Evolutionary conservation across 2,329 filamentous ascomycete species (phyloP).

Genomic region (Xylaria sp.): DNA sequence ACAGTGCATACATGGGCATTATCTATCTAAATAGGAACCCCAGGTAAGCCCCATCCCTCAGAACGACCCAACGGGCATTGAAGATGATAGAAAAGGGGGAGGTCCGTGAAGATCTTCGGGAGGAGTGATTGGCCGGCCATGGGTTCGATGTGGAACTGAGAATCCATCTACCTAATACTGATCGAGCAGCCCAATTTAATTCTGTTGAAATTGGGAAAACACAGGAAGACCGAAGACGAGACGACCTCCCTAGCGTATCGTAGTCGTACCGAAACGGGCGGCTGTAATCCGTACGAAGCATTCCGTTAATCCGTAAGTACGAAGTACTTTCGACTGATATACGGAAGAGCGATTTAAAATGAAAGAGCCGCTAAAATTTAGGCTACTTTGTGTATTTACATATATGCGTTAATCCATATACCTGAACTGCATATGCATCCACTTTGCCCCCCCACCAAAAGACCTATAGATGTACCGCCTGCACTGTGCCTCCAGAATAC

Average conservation of each 20-base stretch:
- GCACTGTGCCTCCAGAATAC: no score
- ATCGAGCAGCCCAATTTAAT: not conserved
- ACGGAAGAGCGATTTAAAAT: no score
- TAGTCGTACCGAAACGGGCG: not conserved
- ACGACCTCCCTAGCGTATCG: not conserved
- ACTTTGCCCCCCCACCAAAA: no score
- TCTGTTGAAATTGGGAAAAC: not conserved
- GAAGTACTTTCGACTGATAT: not conserved
- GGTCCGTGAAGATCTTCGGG: conserved; percentile 9
- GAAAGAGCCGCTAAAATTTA: no score
- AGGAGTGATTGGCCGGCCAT: conserved; percentile 8
- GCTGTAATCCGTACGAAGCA: not conserved
- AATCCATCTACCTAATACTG: not conserved
- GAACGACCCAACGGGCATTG: conserved; percentile 6
- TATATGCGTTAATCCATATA: no score
- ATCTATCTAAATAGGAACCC: conserved; percentile 3
- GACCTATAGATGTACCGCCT: no score
- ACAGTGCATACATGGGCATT: conserved; percentile 7
- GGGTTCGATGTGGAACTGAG: conserved; percentile 7
- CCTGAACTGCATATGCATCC: no score
- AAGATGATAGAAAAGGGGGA: conserved; percentile 16
- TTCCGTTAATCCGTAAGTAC: not conserved
- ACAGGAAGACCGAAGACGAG: not conserved
- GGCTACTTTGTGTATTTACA: no score
- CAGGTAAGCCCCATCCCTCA: conserved; percentile 8